These are phyloP conservation scores for Taphrina confusa DNA, from an alignment of 1,139 yeast species.

Conservation along the genomic window DNA sequence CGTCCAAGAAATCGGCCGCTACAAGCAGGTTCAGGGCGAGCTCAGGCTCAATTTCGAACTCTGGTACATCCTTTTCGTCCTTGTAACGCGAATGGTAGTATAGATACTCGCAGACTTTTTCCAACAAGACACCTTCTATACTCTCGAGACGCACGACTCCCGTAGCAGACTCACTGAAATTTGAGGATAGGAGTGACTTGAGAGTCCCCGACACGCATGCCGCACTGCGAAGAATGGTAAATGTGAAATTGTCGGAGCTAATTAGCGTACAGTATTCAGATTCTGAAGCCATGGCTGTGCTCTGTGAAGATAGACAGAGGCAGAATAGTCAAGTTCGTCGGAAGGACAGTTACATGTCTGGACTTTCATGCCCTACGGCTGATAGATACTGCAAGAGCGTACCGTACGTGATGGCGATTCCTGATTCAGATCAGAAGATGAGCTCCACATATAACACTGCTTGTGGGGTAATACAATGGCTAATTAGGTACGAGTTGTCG, in stretches of 20 bases:
- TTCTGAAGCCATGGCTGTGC: neutral
- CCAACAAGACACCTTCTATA: slow-evolving; percentile 51
- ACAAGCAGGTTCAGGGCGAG: slow-evolving; percentile 87
- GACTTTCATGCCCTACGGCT: too few species aligned
- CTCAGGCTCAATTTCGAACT: slow-evolving; percentile 88
- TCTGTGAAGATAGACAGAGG: too few species aligned
- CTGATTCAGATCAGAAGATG: too few species aligned
- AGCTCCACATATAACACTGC: slow-evolving; percentile 1
- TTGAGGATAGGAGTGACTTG: slow-evolving; percentile 57
- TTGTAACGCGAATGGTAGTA: slow-evolving; percentile 66
- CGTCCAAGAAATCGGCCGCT: slow-evolving; percentile 86
- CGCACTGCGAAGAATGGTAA: slow-evolving; percentile 68
- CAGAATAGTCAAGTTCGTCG: too few species aligned
- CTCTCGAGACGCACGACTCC: slow-evolving; percentile 37
- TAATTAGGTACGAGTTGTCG: too few species aligned
- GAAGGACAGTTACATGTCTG: too few species aligned
- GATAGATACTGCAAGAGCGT: too few species aligned
- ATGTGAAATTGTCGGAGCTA: slow-evolving; percentile 72
- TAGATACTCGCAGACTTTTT: slow-evolving; percentile 81
- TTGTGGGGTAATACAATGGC: neutral
- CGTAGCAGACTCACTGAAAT: slow-evolving; percentile 36
- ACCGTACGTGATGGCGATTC: too few species aligned
- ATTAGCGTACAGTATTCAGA: slow-evolving; percentile 62
- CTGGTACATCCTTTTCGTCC: slow-evolving; percentile 63
- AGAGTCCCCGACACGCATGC: slow-evolving; percentile 80